Evolutionary conservation across 129 eudicot genomes (phyloP).

Genomic region (Artemisia argyi): DNA sequence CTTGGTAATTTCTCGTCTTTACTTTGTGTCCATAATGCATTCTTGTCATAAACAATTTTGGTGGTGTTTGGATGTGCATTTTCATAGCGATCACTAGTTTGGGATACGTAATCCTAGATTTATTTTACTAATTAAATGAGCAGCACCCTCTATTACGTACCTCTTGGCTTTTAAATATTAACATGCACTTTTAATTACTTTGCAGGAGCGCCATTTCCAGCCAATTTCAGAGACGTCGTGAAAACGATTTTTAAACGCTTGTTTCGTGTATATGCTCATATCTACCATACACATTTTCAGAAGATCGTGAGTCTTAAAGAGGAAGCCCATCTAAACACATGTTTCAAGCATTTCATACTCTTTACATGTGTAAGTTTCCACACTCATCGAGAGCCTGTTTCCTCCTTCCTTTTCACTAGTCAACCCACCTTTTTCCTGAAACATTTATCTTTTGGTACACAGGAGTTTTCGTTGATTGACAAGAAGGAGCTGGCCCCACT

Average conservation of each 20-base stretch:
- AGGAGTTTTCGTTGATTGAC: slow-evolving; percentile 93
- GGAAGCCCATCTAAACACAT: slow-evolving; percentile 94
- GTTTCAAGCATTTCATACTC: slow-evolving; percentile 95
- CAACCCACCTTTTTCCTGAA: slow-evolving; percentile 7
- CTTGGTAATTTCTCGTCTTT: slow-evolving; percentile 54
- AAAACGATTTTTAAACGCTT: slow-evolving; percentile 90
- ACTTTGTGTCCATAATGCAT: not conserved
- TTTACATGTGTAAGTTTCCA: slow-evolving; percentile 84
- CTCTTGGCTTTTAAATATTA: slow-evolving; percentile 11
- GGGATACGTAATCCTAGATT: not conserved
- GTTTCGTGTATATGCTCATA: slow-evolving; percentile 96
- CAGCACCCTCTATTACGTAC: not conserved
- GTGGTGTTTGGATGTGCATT: not conserved
- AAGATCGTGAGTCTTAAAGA: slow-evolving; percentile 92
- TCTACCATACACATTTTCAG: slow-evolving; percentile 93
- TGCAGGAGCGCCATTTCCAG: slow-evolving; percentile 85
- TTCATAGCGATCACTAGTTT: not conserved
- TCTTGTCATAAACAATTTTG: not conserved
- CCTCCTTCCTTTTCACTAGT: not conserved
- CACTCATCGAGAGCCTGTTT: not conserved
- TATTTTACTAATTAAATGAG: not conserved
- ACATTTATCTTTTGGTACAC: slow-evolving; percentile 23
- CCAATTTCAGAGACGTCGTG: slow-evolving; percentile 93
- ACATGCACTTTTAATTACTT: slow-evolving; percentile 1
- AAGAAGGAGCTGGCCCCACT: slow-evolving; percentile 98